These are phyloP conservation scores for Pseudogymnoascus sp. DNA, from an alignment of 2,329 filamentous ascomycete genomes.

Conservation along the genomic window DNA sequence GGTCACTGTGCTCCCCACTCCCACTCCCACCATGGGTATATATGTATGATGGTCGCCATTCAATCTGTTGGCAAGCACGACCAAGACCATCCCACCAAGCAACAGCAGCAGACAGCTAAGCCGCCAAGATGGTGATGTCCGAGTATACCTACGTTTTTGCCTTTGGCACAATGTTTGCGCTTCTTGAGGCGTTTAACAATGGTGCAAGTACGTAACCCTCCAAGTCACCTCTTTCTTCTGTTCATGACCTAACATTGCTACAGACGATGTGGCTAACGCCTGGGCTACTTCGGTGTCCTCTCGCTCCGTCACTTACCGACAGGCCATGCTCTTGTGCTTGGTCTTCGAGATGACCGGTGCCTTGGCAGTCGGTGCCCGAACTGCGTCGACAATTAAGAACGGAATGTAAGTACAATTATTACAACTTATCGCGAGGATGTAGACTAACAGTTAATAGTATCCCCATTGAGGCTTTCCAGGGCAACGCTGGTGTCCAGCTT, in stretches of 20 bases:
- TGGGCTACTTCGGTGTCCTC: slow-evolving; percentile 78
- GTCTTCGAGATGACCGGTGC: slow-evolving; percentile 63
- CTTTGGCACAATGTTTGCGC: slow-evolving; percentile 46
- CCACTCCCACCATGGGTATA: background rate
- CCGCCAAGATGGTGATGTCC: slow-evolving; percentile 26
- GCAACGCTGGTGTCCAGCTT: slow-evolving; percentile 57
- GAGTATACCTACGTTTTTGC: slow-evolving; percentile 50
- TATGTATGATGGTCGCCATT: background rate
- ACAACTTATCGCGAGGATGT: background rate
- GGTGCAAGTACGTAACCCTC: slow-evolving; percentile 30
- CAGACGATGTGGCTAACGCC: slow-evolving; percentile 76
- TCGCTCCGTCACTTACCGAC: slow-evolving; percentile 61
- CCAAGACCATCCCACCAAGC: background rate
- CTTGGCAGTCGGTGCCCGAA: slow-evolving; percentile 58
- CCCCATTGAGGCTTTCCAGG: slow-evolving; percentile 46
- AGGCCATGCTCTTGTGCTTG: slow-evolving; percentile 58
- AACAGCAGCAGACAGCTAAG: background rate
- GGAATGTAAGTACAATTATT: slow-evolving; percentile 27
- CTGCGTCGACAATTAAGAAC: slow-evolving; percentile 72
- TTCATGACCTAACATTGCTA: background rate
- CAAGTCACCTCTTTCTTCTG: too few species aligned
- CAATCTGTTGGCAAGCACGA: background rate
- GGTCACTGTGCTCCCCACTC: background rate
- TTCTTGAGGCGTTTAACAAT: slow-evolving; percentile 53
- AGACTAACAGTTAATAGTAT: slow-evolving; percentile 42